Percentiles rank a stretch among this genome's conserved stretches.
These are phyloP conservation scores for Gloeopeniophorella convolvens DNA, from an alignment of 768 basidiomycete genomes.

Conservation along the genomic window DNA sequence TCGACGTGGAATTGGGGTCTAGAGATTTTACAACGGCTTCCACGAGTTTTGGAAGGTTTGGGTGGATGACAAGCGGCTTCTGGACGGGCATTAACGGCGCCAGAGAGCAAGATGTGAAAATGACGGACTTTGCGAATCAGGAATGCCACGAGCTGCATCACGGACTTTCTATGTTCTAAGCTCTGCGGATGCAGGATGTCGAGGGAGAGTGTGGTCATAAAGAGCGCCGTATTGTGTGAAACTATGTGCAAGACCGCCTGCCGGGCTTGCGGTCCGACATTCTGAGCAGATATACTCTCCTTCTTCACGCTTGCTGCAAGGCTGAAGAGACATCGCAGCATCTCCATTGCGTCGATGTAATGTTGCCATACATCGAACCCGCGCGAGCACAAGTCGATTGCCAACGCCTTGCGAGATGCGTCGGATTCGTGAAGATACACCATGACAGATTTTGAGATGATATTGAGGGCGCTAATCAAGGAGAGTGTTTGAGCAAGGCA, in stretches of 20 bases:
- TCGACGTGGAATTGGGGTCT: conserved; percentile 77
- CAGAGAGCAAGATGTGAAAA: not conserved
- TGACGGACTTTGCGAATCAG: conserved; percentile 74
- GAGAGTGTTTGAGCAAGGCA: not conserved
- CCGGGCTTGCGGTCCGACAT: conserved; percentile 72
- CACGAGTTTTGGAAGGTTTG: conserved; percentile 76
- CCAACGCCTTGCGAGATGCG: conserved; percentile 60
- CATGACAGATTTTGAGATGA: conserved; percentile 78
- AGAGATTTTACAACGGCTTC: conserved; percentile 96
- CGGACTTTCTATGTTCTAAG: conserved; percentile 73
- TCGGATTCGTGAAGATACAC: conserved; percentile 71
- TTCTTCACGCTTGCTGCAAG: conserved; percentile 70
- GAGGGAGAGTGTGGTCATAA: conserved; percentile 89
- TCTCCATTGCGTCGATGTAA: conserved; percentile 84
- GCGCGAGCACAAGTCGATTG: conserved; percentile 83
- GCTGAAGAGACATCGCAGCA: conserved; percentile 76
- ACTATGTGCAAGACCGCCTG: conserved; percentile 83
- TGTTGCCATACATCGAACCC: conserved; percentile 95
- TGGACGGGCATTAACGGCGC: conserved; percentile 26
- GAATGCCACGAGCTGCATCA: conserved; percentile 91
- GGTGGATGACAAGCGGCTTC: conserved; percentile 81
- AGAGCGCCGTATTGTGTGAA: conserved; percentile 72
- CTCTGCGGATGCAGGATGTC: conserved; percentile 79
- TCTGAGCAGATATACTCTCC: conserved; percentile 60
- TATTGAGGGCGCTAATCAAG: conserved; percentile 57